phyloP scores from a whole-genome alignment of 768 basidiomycete species.

The Pisolithus microcarpus region DNA sequence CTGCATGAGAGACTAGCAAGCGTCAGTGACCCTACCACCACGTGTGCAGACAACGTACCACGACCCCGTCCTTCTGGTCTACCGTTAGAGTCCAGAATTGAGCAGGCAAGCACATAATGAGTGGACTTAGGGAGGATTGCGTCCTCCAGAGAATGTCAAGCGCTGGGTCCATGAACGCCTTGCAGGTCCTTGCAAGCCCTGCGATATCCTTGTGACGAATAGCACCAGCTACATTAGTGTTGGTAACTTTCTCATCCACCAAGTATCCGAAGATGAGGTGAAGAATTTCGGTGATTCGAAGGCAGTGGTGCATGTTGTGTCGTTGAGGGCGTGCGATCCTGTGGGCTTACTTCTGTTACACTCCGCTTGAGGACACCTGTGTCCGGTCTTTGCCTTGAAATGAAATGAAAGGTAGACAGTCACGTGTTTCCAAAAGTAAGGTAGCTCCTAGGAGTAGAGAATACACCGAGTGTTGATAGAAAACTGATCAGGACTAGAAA shows the following conservation, averaged over 20 bases:
- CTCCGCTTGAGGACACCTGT: no score
- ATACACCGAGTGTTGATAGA: no score
- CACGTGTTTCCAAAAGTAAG: no score
- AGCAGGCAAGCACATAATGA: constrained; percentile 22
- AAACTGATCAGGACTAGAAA: no score
- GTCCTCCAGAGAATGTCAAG: constrained; percentile 25
- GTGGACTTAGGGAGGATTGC: constrained; percentile 23
- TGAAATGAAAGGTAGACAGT: no score
- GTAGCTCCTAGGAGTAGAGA: no score
- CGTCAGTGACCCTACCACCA: neutral
- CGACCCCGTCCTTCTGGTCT: constrained; percentile 13
- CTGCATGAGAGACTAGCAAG: constrained; percentile 12
- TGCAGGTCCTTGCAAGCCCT: constrained; percentile 24
- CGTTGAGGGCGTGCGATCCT: no score
- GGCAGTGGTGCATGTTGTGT: constrained; percentile 20
- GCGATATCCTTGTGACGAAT: constrained; percentile 17
- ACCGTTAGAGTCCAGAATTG: constrained; percentile 16
- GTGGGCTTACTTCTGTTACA: no score
- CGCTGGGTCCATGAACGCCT: constrained; percentile 19
- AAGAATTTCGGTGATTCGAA: constrained; percentile 21
- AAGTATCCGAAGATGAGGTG: constrained; percentile 19
- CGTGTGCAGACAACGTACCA: constrained; percentile 1
- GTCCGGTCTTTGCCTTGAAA: no score
- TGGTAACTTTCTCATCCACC: constrained; percentile 6
- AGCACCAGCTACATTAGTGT: constrained; percentile 10